These are phyloP conservation scores for Nothopassalora personata DNA, from an alignment of 2,329 filamentous ascomycete genomes.

Conservation along the genomic window DNA sequence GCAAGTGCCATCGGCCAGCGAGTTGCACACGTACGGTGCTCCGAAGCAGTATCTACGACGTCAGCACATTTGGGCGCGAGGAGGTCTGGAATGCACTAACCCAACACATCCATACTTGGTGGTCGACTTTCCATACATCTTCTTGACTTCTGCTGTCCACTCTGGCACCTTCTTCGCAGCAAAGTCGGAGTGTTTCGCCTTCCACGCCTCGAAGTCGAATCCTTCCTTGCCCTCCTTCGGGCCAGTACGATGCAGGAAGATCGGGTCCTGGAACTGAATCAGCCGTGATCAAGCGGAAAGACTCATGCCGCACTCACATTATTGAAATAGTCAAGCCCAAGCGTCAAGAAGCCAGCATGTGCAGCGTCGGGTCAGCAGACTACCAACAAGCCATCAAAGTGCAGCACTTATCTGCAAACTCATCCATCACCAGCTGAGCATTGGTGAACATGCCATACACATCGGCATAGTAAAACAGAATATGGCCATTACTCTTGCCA, in stretches of 20 bases:
- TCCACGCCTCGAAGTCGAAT: constrained; percentile 49
- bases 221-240: constrained; percentile 32
- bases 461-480: constrained; percentile 22
- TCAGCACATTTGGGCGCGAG: neutral
- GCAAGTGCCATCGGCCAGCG: constrained; percentile 36
- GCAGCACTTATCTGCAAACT: constrained; percentile 13
- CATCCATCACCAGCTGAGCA: constrained; percentile 21
- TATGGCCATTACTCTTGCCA: constrained; percentile 18
- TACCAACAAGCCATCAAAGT: neutral
- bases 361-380: neutral
- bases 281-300: neutral
- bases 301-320: constrained; percentile 5
- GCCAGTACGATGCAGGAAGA: constrained; percentile 21
- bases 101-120: constrained; percentile 42
- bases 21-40: constrained; percentile 32
- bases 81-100: neutral
- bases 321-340: constrained; percentile 22
- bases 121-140: constrained; percentile 31
- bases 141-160: constrained; percentile 40
- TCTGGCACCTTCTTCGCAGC: constrained; percentile 41
- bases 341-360: constrained; percentile 21
- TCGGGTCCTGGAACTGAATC: constrained; percentile 11
- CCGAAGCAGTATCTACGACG: constrained; percentile 15
- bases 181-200: constrained; percentile 41
- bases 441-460: constrained; percentile 24